Base-by-base conservation (phyloP, 768 basidiomycete species). In the Lactifluus piperatus region DNA sequence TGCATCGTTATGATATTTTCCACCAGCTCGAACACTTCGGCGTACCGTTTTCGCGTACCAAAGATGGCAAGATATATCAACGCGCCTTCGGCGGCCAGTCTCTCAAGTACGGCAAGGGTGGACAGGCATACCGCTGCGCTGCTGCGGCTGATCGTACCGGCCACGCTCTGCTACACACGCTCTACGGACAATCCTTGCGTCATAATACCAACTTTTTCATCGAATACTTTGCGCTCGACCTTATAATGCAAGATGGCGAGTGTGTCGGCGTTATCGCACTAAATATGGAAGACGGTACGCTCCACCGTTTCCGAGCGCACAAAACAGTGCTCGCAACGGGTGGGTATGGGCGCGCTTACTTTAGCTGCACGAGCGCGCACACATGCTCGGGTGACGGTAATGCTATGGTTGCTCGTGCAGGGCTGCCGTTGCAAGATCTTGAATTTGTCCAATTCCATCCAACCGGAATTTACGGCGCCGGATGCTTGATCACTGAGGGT, bases 371-470 rank as follows among this genome's bases (percentile, higher is more conserved):
- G 37, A 93, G 91, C 70, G 97, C 97, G 46, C 97, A 99, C 73
- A 99, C 97, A 18, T 99, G 97, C 76, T 90, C 95, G 54, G 97
- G 97, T 70, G 97, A 99, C 65, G 97, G 97, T 60, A 97, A 97
- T 68, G 97, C 91, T 32, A 99, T 99, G 97, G 93, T 98, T 64
- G 85, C 85, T 51, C 85, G 97, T 68, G 97, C 97, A 27, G 97
- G 97, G 32, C 79, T 99, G 54, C 97, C 97, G 54, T 79, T 98
- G 45, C 97, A 98, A 76, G 97, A 99, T 75, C 73, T 88, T 61
- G 97, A 99, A 74, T 99, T 99, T 71, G 94, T 98, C n/a, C 97
- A 99, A 72, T 99, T 99, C 91, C 97, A 98, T 73, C 97, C 97
- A 2, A 98, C 97, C 47, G 97, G 97, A 74, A 98, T 99, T 68